Base-by-base conservation (phyloP, 148 eudicot species). In the Fagopyrum esculentum region DNA sequence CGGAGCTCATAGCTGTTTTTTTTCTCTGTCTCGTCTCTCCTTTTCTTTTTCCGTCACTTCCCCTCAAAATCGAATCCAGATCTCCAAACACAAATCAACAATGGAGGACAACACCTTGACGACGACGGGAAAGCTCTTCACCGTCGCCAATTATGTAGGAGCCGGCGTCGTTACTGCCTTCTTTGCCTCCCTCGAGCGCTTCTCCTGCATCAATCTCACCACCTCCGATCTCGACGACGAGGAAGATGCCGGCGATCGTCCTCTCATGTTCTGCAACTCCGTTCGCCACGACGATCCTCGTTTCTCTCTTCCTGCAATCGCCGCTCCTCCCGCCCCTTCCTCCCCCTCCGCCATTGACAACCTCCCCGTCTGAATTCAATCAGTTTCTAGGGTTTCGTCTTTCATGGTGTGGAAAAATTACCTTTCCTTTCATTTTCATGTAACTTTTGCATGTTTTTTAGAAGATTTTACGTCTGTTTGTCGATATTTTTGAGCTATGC, bases 111-210 rank as follows among this genome's bases (percentile, higher is more conserved):
- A 80, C 71, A 75, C 86, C 72, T 69, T 85, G 9, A 69, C 75
- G 1, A 68, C 77, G 29, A 79, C 40, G 76, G 89, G 81, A 16
- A 87, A 81, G 80, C 80, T 89, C 17, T 84, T 74, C 77, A 77
- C 84, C 75, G 78, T 85, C 43, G 97, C 97, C 1, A 86, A 85
- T 74, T 88, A 85, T 85, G 80, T 92, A 26, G 94, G 94, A 5
- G 84, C 75, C 45, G 77, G 85, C 84, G 89, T 90, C 4, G 87
- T 89, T 43, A 75, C 89, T 16, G 96, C 96, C 45, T 91, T 91
- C 80, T 91, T 91, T 82, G 80, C 96, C 46, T 91, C 93, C 40
- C 80, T 91, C 0, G 93, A 91, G 69, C 91, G 91, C 0, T 91
- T 85, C 75, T 84, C 91, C 9, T 91, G 93, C 87, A 82, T 91